Base-by-base conservation (phyloP, 257 asterid species). In the Paraleonurus japonicus region DNA sequence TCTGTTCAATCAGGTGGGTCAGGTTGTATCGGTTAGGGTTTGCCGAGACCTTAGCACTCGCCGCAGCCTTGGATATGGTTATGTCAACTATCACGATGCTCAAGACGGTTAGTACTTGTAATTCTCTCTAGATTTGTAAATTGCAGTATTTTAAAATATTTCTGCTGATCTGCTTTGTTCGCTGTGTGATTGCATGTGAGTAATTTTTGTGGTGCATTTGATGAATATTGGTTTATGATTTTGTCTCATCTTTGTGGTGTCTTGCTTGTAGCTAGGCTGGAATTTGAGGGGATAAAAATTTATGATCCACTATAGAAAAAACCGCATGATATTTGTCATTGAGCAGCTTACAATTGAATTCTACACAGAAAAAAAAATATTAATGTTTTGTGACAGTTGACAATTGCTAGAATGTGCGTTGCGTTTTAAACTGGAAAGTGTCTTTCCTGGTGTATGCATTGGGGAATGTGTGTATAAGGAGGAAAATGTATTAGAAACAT, bases 41-140 rank as follows among this genome's bases (percentile, higher is more conserved):
- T 92, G 98, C 67, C 80, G 92, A 35, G 96, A 90, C 66, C 70
- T 84, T 47, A 74, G 81, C 77, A 77, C 92, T 76, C 84, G 88
- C 67, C 85, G 91, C 45, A 88, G 96, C 75, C 92, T 90, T 28
- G 96, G 96, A 55, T 92, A 92, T 82, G 96, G 91, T 10, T 92
- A 90, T 59, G 95, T 92, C 71, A 92, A 92, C 83, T 92, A 81
- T 43, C 79, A 72, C 88, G 86, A 62, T 50, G 83, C 92, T 33
- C 89, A 79, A 79, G 96, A 92, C 69, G 98, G 98, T 92, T 27
- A 77, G 89, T 39, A 10, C 19, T 15, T 54, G 2, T 2, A 7
- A 1, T 62, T 28, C 4, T 20, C 24, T 28, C 54, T 50, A 11
- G 27, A 61, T 82, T 71, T 67, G 43, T 74, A 12, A n/a, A 20